phyloP scores from a whole-genome alignment of 1,284 basidiomycete species.

The Cutaneotrichosporon mucoides region DNA sequence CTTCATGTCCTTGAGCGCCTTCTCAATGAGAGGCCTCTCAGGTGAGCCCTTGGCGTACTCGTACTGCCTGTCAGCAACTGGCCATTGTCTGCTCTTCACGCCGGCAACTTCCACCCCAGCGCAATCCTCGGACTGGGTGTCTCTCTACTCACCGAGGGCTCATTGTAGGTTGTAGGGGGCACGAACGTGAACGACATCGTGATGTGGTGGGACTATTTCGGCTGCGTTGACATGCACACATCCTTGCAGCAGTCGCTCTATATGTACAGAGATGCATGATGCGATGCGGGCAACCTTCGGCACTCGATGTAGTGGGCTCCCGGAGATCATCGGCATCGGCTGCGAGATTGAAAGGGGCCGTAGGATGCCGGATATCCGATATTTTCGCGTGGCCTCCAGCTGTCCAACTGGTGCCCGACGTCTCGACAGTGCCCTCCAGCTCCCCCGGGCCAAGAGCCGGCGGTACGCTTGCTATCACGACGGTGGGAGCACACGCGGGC shows the following conservation, averaged over 20 bases:
- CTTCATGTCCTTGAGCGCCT: conserved; percentile 74
- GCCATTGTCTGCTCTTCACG: too few relatives aligned
- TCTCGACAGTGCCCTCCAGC: too few relatives aligned
- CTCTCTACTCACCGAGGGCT: conserved; percentile 67
- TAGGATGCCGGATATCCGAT: neutral
- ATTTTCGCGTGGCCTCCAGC: too few relatives aligned
- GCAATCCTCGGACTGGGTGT: neutral
- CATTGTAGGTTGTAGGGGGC: conserved; percentile 72
- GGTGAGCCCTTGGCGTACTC: conserved; percentile 73
- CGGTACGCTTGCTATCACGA: too few relatives aligned
- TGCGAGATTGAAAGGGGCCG: neutral
- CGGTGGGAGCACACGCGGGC: too few relatives aligned
- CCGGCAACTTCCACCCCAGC: neutral
- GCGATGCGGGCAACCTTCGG: neutral
- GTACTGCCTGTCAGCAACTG: conserved; percentile 34
- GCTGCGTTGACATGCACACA: neutral
- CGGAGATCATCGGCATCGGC: neutral
- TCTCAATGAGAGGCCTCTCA: conserved; percentile 71
- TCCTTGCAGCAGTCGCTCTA: neutral
- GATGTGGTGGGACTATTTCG: neutral
- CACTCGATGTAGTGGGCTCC: neutral
- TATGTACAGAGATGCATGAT: neutral
- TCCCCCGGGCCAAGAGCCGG: too few relatives aligned
- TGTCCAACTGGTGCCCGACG: too few relatives aligned
- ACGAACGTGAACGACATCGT: conserved; percentile 5